Evolutionary conservation across 176 grass and related monocot genomes (phyloP).

Genomic region (Aegilops sharonensis): DNA sequence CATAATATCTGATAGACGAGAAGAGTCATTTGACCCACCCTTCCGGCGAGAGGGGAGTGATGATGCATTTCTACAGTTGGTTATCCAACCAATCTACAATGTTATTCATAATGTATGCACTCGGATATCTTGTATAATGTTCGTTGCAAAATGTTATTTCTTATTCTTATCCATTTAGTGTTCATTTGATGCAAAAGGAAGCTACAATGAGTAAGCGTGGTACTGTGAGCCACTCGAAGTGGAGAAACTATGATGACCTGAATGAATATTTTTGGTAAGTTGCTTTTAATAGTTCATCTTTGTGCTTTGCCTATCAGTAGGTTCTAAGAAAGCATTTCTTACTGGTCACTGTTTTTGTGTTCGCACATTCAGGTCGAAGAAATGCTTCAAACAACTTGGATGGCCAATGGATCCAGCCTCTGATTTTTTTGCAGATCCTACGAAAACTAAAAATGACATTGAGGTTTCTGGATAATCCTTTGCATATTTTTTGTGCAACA

Average conservation of each 20-base stretch:
- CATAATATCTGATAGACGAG: constrained; percentile 41
- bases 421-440: constrained; percentile 53
- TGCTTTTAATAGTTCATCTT: constrained; percentile 19
- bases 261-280: constrained; percentile 97
- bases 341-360: constrained; percentile 9
- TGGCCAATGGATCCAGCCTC: constrained; percentile 57
- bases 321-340: constrained; percentile 9
- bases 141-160: not conserved
- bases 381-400: constrained; percentile 67
- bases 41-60: constrained; percentile 41
- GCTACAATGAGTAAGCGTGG: constrained; percentile 52
- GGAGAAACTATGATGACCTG: constrained; percentile 99
- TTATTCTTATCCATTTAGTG: constrained; percentile 20
- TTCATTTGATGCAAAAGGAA: constrained; percentile 69
- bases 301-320: not conserved
- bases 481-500: not conserved
- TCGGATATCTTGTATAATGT: not conserved
- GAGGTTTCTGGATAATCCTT: constrained; percentile 38
- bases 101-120: constrained; percentile 74
- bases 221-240: constrained; percentile 85
- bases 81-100: constrained; percentile 76
- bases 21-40: constrained; percentile 30
- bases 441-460: constrained; percentile 8
- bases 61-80: constrained; percentile 54
- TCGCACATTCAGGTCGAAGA: constrained; percentile 65